Evolutionary conservation across 768 basidiomycete species (phyloP).

Genomic region (Austroboletus festivus): DNA sequence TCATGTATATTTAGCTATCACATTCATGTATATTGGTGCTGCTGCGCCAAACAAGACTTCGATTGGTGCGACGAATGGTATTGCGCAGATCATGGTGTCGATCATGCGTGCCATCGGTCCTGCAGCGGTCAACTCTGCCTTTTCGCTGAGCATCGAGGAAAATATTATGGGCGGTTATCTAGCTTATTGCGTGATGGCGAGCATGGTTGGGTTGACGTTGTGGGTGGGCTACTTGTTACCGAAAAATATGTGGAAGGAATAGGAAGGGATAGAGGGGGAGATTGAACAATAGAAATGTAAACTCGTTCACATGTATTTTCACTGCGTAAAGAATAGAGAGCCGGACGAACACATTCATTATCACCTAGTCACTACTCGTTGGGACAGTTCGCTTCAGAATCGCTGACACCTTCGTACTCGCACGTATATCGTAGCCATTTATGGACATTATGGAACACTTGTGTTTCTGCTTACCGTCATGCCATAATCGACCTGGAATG

Average conservation of each 20-base stretch:
- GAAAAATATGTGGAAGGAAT: background rate
- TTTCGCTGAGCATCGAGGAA: background rate
- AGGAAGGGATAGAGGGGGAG: too few relatives aligned
- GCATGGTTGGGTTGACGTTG: background rate
- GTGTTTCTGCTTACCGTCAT: too few relatives aligned
- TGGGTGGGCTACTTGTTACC: background rate
- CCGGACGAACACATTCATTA: too few relatives aligned
- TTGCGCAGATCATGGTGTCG: background rate
- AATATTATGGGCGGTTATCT: background rate
- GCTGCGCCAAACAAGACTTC: background rate
- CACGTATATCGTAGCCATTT: too few relatives aligned
- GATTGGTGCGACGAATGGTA: background rate
- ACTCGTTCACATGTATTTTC: too few relatives aligned
- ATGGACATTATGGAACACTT: too few relatives aligned
- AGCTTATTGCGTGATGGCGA: background rate
- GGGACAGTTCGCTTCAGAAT: too few relatives aligned
- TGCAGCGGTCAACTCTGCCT: background rate
- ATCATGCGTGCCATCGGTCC: background rate
- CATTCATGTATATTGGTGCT: background rate
- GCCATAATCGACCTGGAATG: too few relatives aligned
- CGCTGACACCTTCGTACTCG: too few relatives aligned
- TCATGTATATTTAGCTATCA: background rate
- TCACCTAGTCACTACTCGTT: too few relatives aligned
- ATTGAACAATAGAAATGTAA: too few relatives aligned
- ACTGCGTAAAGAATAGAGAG: too few relatives aligned